phyloP scores from a whole-genome alignment of 768 basidiomycete genomes.

The Mycena haematopus region DNA sequence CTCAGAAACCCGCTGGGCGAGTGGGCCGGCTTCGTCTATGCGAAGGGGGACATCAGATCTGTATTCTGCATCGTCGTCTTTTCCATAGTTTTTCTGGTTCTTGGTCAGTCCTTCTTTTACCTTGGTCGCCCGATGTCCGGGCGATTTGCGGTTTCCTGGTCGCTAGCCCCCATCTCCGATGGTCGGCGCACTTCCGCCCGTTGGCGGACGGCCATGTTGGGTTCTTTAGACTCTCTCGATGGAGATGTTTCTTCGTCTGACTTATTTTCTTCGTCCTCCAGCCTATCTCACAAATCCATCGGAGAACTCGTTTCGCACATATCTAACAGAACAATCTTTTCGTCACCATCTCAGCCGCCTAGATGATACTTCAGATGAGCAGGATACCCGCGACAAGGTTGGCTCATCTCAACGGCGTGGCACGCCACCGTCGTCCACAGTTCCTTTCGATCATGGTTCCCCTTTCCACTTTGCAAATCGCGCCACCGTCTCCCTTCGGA shows the following conservation, averaged over 20 bases:
- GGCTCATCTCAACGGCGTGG: conserved; percentile 36
- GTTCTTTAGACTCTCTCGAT: not conserved
- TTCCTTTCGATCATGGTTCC: conserved; percentile 45
- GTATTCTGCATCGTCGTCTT: conserved; percentile 74
- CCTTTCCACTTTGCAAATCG: conserved; percentile 91
- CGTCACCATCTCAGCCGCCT: conserved; percentile 90
- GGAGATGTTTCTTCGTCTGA: conserved; percentile 18
- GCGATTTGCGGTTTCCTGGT: not conserved
- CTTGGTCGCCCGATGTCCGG: conserved; percentile 12
- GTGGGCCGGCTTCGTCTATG: conserved; percentile 55
- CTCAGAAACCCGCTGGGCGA: conserved; percentile 60
- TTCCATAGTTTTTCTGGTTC: conserved; percentile 69
- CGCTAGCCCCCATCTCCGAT: conserved; percentile 14
- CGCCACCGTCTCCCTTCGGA: conserved; percentile 90
- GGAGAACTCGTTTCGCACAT: conserved; percentile 91
- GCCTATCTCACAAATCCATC: conserved; percentile 96
- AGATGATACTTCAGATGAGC: conserved; percentile 67
- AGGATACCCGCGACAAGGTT: conserved; percentile 39
- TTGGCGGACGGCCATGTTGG: not conserved
- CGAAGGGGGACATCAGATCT: conserved; percentile 71
- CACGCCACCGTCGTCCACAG: conserved; percentile 33
- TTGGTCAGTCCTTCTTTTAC: conserved; percentile 58
- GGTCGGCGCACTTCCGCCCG: not conserved
- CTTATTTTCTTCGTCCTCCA: conserved; percentile 40
- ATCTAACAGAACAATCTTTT: conserved; percentile 97